Evolutionary conservation across 2,329 filamentous ascomycete genomes (phyloP), one percentile per base, ranked within the genome.

Genomic region (Emmonsiellopsis sp.): DNA sequence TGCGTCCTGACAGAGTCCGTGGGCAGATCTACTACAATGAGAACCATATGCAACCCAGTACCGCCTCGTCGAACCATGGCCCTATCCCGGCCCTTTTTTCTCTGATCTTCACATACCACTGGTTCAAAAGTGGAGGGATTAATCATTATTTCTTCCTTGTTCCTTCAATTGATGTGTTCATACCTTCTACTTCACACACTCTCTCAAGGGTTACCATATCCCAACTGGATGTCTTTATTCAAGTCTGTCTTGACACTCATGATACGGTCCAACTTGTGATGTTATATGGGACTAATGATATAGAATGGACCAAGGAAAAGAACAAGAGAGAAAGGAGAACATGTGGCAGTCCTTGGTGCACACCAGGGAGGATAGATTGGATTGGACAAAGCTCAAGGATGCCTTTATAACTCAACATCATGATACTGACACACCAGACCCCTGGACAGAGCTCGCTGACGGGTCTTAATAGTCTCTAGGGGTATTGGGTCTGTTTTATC

Each of bases 201-300:
- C 62, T 55, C 58, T 57, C 26, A 62, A 57, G 62, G 62, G 11
- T 58, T 65, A n/a, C 62, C 61, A 8, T 65, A 65, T 55, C 62
- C 37, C 64, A 62, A 42, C 56, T 65, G 52, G 55, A 59, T 46
- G 59, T 61, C 20, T 58, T 62, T 46, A 60, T 65, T 58, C 62
- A 65, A 43, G 64, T 62, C 43, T 65, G 58, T 51, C 53, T 65
- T 51, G 62, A 65, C 31, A 65, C 57, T 52, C 58, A 58, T 49
- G 58, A 62, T 48, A 59, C 62, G 53, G 57, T 63, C 42, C 56
- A 60, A 43, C 60, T 65, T 62, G 59, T 46, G 62, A 65, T 59
- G 57, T 63, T 50, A 63, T 65, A 65, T 52, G 62, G 62, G 43
- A 61, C 60, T 35, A 65, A 61, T 51, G 62, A 65, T 55, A 48